These are phyloP conservation scores for Talaromyces ruber DNA, from an alignment of 495 filamentous ascomycete genomes.

Conservation along the genomic window DNA sequence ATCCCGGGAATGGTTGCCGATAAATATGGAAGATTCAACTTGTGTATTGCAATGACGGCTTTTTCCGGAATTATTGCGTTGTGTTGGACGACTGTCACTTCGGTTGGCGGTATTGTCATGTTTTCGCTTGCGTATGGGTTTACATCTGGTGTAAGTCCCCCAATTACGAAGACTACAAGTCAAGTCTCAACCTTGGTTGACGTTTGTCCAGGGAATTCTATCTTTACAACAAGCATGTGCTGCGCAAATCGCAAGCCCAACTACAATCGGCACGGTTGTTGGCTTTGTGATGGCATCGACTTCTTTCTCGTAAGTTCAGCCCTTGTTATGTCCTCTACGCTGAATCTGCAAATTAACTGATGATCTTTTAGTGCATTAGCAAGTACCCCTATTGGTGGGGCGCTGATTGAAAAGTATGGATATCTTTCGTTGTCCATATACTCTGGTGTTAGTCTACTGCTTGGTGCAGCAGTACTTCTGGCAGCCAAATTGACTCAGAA, in stretches of 20 bases:
- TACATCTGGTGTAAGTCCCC: conserved; percentile 26
- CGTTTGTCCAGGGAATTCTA: conserved; percentile 22
- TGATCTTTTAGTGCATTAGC: conserved; percentile 24
- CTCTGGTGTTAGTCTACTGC: conserved; percentile 21
- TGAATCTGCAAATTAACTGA: background rate
- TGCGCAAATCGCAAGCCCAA: conserved; percentile 22
- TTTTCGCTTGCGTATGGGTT: conserved; percentile 31
- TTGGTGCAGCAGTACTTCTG: conserved; percentile 20
- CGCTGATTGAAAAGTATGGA: conserved; percentile 22
- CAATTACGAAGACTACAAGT: background rate
- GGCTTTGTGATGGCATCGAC: conserved; percentile 24
- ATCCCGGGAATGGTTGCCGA: conserved; percentile 55
- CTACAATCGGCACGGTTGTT: conserved; percentile 22
- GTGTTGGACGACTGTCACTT: conserved; percentile 29
- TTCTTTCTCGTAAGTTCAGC: conserved; percentile 25
- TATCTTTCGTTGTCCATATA: conserved; percentile 28
- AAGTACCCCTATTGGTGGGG: conserved; percentile 27
- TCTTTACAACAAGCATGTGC: conserved; percentile 35
- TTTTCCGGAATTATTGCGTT: conserved; percentile 42
- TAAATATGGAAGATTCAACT: conserved; percentile 61
- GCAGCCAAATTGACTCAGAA: conserved; percentile 18
- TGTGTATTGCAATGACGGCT: conserved; percentile 49
- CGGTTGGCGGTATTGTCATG: conserved; percentile 24
- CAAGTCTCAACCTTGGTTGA: background rate
- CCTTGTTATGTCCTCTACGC: background rate